Evolutionary conservation across 306 rosid genomes (phyloP).

Genomic region (Arachis stenosperma): DNA sequence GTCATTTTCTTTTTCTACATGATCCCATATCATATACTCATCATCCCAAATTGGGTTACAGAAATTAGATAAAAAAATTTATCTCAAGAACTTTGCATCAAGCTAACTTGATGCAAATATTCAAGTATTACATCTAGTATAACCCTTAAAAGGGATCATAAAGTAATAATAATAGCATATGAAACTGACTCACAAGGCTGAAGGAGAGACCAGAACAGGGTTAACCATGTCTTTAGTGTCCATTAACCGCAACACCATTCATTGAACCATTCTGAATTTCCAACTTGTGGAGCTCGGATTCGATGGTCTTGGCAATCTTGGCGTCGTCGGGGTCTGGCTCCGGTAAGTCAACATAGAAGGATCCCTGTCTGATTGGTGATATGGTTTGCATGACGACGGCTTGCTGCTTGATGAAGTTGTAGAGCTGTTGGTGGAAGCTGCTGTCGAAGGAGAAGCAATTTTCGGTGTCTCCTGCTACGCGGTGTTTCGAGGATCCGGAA

Average conservation of each 20-base stretch:
- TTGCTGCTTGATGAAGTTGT: constrained; percentile 59
- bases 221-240: constrained; percentile 42
- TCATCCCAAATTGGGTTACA: constrained; percentile 38
- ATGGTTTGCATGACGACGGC: constrained; percentile 49
- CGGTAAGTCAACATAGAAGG: constrained; percentile 79
- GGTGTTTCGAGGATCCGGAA: constrained; percentile 70
- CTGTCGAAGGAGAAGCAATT: constrained; percentile 78
- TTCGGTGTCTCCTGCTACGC: constrained; percentile 42
- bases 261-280: constrained; percentile 62
- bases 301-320: constrained; percentile 65
- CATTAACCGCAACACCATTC: constrained; percentile 51
- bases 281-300: constrained; percentile 68
- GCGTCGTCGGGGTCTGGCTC: constrained; percentile 74
- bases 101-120: constrained; percentile 50
- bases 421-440: constrained; percentile 80
- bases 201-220: background rate
- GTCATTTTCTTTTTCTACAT: constrained; percentile 8
- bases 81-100: constrained; percentile 46
- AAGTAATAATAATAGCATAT: constrained; percentile 14
- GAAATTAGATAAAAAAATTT: constrained; percentile 37
- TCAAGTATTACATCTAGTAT: constrained; percentile 44
- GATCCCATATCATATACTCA: constrained; percentile 32
- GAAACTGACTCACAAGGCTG: constrained; percentile 29
- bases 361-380: constrained; percentile 64
- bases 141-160: constrained; percentile 33